Base-by-base conservation (phyloP, 1,284 basidiomycete species). In the Puccinia triticina region DNA sequence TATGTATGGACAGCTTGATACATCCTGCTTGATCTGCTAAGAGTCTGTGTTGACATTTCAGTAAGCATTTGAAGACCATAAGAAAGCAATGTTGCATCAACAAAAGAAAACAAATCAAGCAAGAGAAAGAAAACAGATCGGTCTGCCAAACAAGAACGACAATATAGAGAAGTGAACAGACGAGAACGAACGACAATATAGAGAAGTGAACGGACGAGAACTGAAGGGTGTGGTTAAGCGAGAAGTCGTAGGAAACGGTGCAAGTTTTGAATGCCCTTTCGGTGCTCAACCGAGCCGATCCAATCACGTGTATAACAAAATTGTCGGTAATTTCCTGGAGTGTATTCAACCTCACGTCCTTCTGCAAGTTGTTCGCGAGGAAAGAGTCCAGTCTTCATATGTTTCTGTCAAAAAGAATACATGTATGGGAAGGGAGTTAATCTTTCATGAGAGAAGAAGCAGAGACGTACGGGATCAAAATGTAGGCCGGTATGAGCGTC, bases 181-280 rank as follows among this genome's bases (percentile, higher is more conserved):
- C n/a, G n/a, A n/a, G n/a, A n/a, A n/a, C n/a, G n/a, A n/a, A n/a
- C n/a, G n/a, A n/a, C n/a, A n/a, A n/a, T 46, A 46, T 8, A 46
- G 14, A 46, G 14, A 46, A 46, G 43, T 7, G 43, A 14, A 46
- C 7, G 43, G 43, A 14, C 8, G 43, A 46, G 14, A 14, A 53
- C 50, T n/a, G n/a, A n/a, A n/a, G n/a, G n/a, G n/a, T n/a, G n/a
- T n/a, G n/a, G n/a, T 66, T 29, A 66, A 37, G 61, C 48, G 16
- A 73, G 53, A 23, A 73, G 48, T 10, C 37, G 37, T 21, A 73
- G 18, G 48, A 73, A 73, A 1, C 50, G 71, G 14, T n/a, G 71
- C 26, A 73, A 46, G 14, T 73, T 73, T 2, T 0, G 16, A 18
- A 73, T 37, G 71, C 53, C 53, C 0, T 11, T 16, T 26, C 55